These are phyloP conservation scores for Sclerotinia borealis DNA, from an alignment of 2,329 filamentous ascomycete genomes.

Conservation along the genomic window DNA sequence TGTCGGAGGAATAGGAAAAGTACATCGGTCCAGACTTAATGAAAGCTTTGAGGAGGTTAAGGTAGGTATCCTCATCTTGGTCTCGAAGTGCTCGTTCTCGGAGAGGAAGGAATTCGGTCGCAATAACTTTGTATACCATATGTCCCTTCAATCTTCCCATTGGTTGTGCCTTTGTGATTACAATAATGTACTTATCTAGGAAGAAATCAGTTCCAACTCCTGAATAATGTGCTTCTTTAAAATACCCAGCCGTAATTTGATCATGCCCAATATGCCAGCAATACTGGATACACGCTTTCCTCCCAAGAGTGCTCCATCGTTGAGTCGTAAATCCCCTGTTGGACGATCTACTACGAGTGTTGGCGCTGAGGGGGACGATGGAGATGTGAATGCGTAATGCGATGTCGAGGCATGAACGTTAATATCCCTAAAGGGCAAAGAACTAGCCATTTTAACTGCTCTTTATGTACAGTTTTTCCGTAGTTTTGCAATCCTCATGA, in stretches of 20 bases:
- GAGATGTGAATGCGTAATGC: slow-evolving; percentile 94
- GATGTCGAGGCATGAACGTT: slow-evolving; percentile 90
- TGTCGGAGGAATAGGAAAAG: slow-evolving; percentile 94
- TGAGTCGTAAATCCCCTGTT: slow-evolving; percentile 81
- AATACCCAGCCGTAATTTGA: slow-evolving; percentile 85
- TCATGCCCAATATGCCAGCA: slow-evolving; percentile 87
- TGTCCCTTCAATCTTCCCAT: slow-evolving; percentile 90
- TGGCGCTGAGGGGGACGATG: slow-evolving; percentile 83
- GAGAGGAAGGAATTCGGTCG: slow-evolving; percentile 89
- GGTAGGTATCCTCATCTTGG: slow-evolving; percentile 87
- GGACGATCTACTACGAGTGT: slow-evolving; percentile 87
- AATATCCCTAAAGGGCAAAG: slow-evolving; percentile 85
- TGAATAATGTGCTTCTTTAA: slow-evolving; percentile 11
- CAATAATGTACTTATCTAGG: slow-evolving; percentile 86
- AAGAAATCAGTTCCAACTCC: slow-evolving; percentile 15
- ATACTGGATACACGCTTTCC: slow-evolving; percentile 88
- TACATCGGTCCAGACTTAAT: slow-evolving; percentile 87
- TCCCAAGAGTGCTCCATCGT: slow-evolving; percentile 68
- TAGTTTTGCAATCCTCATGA: not conserved
- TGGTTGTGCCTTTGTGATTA: slow-evolving; percentile 89
- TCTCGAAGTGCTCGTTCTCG: slow-evolving; percentile 89
- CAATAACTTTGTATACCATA: slow-evolving; percentile 88
- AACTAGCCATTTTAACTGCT: slow-evolving; percentile 38
- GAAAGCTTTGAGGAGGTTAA: slow-evolving; percentile 72
- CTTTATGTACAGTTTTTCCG: not conserved